Conservation (phyloP, 1,139 yeast species). For the Blastobotrys serpentis region DNA sequence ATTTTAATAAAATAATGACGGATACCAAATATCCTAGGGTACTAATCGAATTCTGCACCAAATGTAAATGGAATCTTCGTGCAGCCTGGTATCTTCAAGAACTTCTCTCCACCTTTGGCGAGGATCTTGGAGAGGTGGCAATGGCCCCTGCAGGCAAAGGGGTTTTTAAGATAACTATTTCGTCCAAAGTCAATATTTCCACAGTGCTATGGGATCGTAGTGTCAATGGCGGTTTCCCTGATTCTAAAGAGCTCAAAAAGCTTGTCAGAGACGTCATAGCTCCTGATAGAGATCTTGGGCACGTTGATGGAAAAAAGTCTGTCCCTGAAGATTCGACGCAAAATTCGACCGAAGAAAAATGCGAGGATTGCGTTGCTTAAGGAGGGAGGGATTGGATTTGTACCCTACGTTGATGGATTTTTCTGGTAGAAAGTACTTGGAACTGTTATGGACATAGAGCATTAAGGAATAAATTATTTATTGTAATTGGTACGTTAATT, state of each 20-base stretch:
- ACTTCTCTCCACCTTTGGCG: conserved; percentile 57
- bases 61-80: conserved; percentile 65
- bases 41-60: conserved; percentile 56
- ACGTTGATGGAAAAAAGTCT: conserved; percentile 36
- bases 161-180: conserved; percentile 45
- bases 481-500: background rate
- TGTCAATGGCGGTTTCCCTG: conserved; percentile 58
- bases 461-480: too few species aligned
- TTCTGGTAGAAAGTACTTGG: too few species aligned
- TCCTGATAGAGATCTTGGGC: conserved; percentile 50
- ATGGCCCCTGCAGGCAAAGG: conserved; percentile 55
- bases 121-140: conserved; percentile 52
- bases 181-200: conserved; percentile 19
- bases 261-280: conserved; percentile 49
- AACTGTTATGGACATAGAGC: background rate
- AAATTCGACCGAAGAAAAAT: background rate
- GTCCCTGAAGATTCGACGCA: too few species aligned
- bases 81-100: conserved; percentile 69
- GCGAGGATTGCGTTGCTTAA: background rate
- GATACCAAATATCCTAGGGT: conserved; percentile 45
- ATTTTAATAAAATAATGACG: background rate
- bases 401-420: too few species aligned
- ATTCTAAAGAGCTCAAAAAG: conserved; percentile 58
- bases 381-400: too few species aligned
- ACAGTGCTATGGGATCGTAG: conserved; percentile 55